Evolutionary conservation across 345 rosid genomes (phyloP).

Genomic region (Bruguiera gymnorhiza): DNA sequence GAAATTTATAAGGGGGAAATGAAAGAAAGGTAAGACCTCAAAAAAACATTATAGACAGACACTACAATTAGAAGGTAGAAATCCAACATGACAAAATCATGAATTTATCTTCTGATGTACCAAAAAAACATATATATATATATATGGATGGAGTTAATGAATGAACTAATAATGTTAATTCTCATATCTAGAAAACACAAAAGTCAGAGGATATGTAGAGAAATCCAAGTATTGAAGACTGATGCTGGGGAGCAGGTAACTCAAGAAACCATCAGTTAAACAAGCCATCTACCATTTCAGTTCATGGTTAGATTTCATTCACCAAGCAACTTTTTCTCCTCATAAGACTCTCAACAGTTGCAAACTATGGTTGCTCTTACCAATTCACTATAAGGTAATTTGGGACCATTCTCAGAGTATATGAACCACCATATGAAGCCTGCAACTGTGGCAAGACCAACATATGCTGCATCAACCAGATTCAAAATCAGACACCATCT

Average conservation of each 20-base stretch:
- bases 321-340: background rate
- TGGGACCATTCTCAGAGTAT: conserved; percentile 83
- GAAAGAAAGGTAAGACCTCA: background rate
- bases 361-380: conserved; percentile 39
- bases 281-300: background rate
- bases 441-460: conserved; percentile 96
- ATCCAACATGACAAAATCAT: background rate
- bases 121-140: no score
- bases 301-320: background rate
- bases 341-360: background rate
- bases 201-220: background rate
- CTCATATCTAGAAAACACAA: background rate
- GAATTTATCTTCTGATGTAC: no score
- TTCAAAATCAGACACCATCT: conserved; percentile 1
- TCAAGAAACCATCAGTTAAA: background rate
- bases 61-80: background rate
- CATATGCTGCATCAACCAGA: conserved; percentile 69
- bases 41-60: background rate
- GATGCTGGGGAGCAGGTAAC: background rate
- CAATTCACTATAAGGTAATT: conserved; percentile 78
- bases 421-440: conserved; percentile 98
- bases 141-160: no score
- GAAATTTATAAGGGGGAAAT: background rate
- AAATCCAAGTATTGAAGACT: background rate
- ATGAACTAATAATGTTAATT: background rate